These are phyloP conservation scores for Umbelopsis isabellina DNA, from an alignment of 192 early-diverging fungal genomes.

Conservation along the genomic window DNA sequence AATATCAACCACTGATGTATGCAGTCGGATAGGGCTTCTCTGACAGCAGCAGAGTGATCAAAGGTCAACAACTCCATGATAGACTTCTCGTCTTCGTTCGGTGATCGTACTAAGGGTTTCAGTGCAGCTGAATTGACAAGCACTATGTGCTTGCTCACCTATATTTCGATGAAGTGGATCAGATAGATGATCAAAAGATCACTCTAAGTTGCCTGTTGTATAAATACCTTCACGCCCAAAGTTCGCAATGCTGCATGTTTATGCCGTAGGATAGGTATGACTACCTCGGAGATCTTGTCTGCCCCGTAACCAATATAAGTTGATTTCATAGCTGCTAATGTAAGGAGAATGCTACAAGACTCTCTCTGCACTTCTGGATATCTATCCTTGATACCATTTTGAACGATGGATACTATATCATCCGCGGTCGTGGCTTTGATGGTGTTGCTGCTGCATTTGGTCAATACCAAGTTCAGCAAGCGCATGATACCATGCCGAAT, in stretches of 20 bases:
- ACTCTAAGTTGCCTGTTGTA: too few relatives aligned
- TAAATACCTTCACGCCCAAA: not conserved
- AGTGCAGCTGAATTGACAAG: not conserved
- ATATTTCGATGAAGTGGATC: not conserved
- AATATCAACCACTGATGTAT: not conserved
- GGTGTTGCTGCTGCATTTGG: not conserved
- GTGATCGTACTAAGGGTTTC: not conserved
- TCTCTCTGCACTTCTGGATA: constrained; percentile 8
- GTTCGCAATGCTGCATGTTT: constrained; percentile 5
- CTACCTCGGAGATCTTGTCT: not conserved
- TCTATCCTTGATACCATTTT: not conserved
- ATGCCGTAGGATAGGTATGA: not conserved
- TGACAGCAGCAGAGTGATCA: constrained; percentile 1
- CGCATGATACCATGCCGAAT: constrained; percentile 2
- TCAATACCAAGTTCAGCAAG: not conserved
- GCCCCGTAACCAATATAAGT: not conserved
- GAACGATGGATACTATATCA: not conserved
- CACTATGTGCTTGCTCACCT: not conserved
- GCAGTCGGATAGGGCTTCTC: not conserved
- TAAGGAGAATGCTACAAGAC: not conserved
- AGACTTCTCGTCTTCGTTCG: not conserved
- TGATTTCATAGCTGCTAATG: not conserved
- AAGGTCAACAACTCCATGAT: not conserved
- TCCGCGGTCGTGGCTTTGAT: not conserved
- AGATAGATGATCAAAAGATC: too few relatives aligned